These are phyloP conservation scores for Ustilago lituana DNA, from an alignment of 1,284 basidiomycete species.

Conservation along the genomic window DNA sequence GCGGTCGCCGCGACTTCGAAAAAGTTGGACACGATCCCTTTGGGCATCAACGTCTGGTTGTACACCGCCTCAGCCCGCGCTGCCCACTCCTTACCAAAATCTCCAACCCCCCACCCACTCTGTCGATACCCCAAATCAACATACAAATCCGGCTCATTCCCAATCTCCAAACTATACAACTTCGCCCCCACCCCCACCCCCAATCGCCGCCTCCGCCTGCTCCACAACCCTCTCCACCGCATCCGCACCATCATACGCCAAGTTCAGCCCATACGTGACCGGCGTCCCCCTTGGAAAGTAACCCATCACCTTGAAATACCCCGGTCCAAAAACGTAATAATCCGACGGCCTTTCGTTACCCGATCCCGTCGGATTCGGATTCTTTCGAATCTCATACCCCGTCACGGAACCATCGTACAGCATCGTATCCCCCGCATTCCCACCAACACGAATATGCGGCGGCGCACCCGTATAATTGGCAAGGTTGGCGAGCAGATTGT, in stretches of 20 bases:
- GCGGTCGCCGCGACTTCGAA: constrained; percentile 58
- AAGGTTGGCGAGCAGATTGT: constrained; percentile 50
- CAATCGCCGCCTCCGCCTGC: constrained; percentile 41
- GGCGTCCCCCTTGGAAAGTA: constrained; percentile 45
- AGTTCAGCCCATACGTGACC: constrained; percentile 56
- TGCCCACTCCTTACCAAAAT: constrained; percentile 52
- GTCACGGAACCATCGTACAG: constrained; percentile 32
- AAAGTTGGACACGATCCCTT: constrained; percentile 41
- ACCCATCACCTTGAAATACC: constrained; percentile 46
- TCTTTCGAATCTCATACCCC: constrained; percentile 18
- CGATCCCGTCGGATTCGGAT: constrained; percentile 29
- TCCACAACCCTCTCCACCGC: constrained; percentile 30
- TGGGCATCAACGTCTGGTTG: constrained; percentile 34
- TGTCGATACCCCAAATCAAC: constrained; percentile 44
- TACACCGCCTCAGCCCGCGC: constrained; percentile 40
- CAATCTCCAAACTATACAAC: constrained; percentile 55
- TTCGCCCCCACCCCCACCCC: constrained; percentile 25
- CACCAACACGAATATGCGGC: constrained; percentile 53
- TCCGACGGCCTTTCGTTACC: constrained; percentile 31
- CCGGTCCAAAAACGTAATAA: constrained; percentile 36
- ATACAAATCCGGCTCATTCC: constrained; percentile 59
- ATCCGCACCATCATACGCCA: constrained; percentile 48
- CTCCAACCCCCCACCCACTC: constrained; percentile 21
- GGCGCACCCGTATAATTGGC: constrained; percentile 54
- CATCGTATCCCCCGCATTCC: constrained; percentile 54